A percentile compares a stretch with the other conserved stretches of the same genome.
Evolutionary conservation across 805 yeast genomes (phyloP).

Genomic region (Saccharomycopsis sp.): DNA sequence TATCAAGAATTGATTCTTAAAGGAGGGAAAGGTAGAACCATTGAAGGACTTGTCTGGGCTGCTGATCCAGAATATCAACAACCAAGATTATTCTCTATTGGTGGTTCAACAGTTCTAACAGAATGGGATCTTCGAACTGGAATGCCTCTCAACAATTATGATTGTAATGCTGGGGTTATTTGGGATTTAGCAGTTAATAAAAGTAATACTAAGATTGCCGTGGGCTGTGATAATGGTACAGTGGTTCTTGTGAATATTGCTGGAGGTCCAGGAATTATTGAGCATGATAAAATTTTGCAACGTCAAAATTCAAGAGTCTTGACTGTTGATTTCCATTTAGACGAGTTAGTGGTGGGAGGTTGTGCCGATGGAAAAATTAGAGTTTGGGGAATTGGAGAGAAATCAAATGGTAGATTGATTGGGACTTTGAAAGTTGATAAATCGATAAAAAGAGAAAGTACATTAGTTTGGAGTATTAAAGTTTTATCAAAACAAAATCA

Average conservation of each 20-base stretch:
- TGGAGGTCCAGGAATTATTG: conserved; percentile 78
- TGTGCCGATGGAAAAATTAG: conserved; percentile 92
- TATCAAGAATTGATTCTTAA: conserved; percentile 59
- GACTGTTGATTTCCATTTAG: conserved; percentile 64
- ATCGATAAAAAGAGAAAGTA: conserved; percentile 62
- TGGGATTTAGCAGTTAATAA: conserved; percentile 76
- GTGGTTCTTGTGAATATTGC: conserved; percentile 76
- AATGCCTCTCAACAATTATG: conserved; percentile 61
- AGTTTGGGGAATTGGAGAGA: conserved; percentile 50
- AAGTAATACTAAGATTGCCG: conserved; percentile 55
- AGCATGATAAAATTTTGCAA: conserved; percentile 64
- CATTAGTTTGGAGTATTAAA: conserved; percentile 81
- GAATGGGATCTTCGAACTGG: conserved; percentile 86
- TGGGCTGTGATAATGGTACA: conserved; percentile 93
- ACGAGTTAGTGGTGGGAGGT: conserved; percentile 71
- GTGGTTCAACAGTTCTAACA: conserved; percentile 83
- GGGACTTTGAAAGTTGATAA: conserved; percentile 90
- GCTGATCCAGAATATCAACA: conserved; percentile 28
- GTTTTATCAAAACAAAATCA: conserved; percentile 56
- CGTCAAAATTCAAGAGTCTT: conserved; percentile 78
- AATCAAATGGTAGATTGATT: conserved; percentile 49
- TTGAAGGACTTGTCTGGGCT: conserved; percentile 87
- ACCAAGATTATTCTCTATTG: conserved; percentile 79
- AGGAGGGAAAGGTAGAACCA: conserved; percentile 75
- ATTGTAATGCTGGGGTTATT: conserved; percentile 86